phyloP scores from a whole-genome alignment of 768 basidiomycete genomes.

The Trametes sanguinea region DNA sequence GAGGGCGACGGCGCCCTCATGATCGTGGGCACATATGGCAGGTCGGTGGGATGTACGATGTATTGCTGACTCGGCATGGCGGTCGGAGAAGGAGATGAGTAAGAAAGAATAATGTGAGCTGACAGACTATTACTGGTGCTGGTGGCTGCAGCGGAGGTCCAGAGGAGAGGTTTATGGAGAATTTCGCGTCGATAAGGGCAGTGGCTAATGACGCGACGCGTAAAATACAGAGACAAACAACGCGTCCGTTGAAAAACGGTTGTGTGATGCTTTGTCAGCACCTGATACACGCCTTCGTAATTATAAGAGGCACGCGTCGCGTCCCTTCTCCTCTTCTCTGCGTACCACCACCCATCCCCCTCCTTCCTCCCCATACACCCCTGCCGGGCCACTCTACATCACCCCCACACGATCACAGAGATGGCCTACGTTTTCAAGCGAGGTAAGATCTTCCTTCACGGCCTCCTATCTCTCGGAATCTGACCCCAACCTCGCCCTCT shows the following conservation, averaged over 20 bases:
- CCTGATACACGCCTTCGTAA: conserved; percentile 20
- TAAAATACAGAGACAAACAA: conserved; percentile 23
- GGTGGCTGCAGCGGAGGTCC: no score
- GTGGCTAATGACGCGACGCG: conserved; percentile 19
- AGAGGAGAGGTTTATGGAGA: not conserved
- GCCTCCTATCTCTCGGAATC: conserved; percentile 11
- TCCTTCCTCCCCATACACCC: not conserved
- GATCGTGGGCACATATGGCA: conserved; percentile 46
- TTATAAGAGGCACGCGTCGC: conserved; percentile 32
- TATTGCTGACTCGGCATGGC: conserved; percentile 25
- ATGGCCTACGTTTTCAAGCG: conserved; percentile 61
- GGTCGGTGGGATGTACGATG: conserved; percentile 29
- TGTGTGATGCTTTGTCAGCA: conserved; percentile 23
- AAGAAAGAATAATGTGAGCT: not conserved
- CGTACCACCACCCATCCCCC: conserved; percentile 31
- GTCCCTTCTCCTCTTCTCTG: conserved; percentile 25
- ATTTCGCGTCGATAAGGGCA: conserved; percentile 7
- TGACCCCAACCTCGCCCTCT: conserved; percentile 13
- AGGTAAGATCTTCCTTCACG: conserved; percentile 41
- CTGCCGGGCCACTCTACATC: conserved; percentile 4
- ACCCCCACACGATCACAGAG: conserved; percentile 15
- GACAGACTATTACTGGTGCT: no score
- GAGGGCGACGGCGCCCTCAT: conserved; percentile 49
- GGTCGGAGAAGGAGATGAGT: not conserved
- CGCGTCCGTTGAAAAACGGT: conserved; percentile 26